Evolutionary conservation across 192 early-diverging fungal genomes (phyloP).

Genomic region (Helicostylum pulchrum): DNA sequence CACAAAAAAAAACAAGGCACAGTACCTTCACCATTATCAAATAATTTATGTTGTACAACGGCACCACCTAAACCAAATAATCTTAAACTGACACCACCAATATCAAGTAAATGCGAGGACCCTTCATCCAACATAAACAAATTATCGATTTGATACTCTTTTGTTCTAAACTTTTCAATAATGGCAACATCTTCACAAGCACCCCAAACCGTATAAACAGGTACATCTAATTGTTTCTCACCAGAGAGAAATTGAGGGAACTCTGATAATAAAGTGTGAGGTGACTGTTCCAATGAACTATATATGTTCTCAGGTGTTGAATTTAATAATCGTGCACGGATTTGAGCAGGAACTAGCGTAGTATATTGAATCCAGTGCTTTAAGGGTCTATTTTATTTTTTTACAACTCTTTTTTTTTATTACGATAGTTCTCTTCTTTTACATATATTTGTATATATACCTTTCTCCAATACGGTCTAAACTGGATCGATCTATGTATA

Average conservation of each 20-base stretch:
- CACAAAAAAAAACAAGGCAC: neutral
- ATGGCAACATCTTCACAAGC: conserved; percentile 59
- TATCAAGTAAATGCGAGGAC: conserved; percentile 43
- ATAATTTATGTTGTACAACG: conserved; percentile 56
- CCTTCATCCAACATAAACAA: conserved; percentile 56
- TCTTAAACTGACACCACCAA: conserved; percentile 54
- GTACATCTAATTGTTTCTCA: conserved; percentile 45
- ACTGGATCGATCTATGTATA: conserved; percentile 41
- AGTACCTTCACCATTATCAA: conserved; percentile 61
- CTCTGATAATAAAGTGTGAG: conserved; percentile 47
- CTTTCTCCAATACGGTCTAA: conserved; percentile 52
- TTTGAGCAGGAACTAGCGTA: conserved; percentile 44
- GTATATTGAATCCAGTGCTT: conserved; percentile 57
- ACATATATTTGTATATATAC: conserved; percentile 21
- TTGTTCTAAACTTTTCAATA: conserved; percentile 50
- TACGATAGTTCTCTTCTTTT: neutral
- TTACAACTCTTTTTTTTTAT: neutral
- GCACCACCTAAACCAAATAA: conserved; percentile 61
- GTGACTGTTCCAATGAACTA: conserved; percentile 36
- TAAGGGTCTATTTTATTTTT: conserved; percentile 40
- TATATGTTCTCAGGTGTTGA: conserved; percentile 42
- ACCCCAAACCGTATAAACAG: conserved; percentile 62
- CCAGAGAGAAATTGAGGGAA: conserved; percentile 46
- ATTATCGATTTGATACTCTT: conserved; percentile 48
- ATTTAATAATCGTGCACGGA: conserved; percentile 39